Percentiles rank a stretch among this genome's conserved stretches.
Conservation (phyloP, 2,329 filamentous ascomycete species). For the Cladophialophora chaetospira region DNA sequence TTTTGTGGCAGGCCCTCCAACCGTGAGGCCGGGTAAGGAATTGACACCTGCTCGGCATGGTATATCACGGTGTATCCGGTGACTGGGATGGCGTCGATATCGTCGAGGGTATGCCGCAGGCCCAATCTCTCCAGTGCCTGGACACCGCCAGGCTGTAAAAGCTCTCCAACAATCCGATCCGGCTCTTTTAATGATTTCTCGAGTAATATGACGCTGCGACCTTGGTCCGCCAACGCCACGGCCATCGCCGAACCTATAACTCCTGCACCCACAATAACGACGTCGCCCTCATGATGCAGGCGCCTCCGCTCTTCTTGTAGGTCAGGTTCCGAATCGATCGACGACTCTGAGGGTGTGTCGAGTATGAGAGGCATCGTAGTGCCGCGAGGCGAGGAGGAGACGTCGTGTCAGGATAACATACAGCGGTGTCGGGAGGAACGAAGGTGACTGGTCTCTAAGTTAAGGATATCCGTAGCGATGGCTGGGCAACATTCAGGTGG, state of each 20-base stretch:
- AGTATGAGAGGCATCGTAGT: constrained; percentile 34
- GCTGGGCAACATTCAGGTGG: neutral
- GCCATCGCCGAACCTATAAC: constrained; percentile 86
- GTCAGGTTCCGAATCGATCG: constrained; percentile 26
- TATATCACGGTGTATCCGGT: constrained; percentile 88
- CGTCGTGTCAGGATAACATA: constrained; percentile 13
- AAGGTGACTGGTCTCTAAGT: neutral
- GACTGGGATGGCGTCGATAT: constrained; percentile 80
- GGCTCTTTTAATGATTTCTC: constrained; percentile 90
- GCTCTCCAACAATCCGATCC: constrained; percentile 91
- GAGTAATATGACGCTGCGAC: constrained; percentile 84
- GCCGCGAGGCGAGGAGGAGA: neutral
- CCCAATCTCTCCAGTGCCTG: constrained; percentile 78
- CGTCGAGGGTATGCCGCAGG: constrained; percentile 77
- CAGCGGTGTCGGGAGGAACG: neutral
- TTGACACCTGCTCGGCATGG: constrained; percentile 69
- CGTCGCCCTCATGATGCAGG: constrained; percentile 68
- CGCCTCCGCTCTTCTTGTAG: constrained; percentile 49
- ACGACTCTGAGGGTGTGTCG: constrained; percentile 34
- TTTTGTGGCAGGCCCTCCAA: constrained; percentile 20
- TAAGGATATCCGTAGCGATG: neutral
- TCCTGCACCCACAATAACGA: constrained; percentile 90
- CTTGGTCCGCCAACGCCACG: constrained; percentile 81
- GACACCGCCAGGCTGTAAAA: constrained; percentile 90
- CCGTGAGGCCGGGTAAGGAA: constrained; percentile 73